Percentiles rank a stretch among this genome's conserved stretches.
Conservation (phyloP, 163 green algal genomes). For the Coccomyxa subellipsoidea region DNA sequence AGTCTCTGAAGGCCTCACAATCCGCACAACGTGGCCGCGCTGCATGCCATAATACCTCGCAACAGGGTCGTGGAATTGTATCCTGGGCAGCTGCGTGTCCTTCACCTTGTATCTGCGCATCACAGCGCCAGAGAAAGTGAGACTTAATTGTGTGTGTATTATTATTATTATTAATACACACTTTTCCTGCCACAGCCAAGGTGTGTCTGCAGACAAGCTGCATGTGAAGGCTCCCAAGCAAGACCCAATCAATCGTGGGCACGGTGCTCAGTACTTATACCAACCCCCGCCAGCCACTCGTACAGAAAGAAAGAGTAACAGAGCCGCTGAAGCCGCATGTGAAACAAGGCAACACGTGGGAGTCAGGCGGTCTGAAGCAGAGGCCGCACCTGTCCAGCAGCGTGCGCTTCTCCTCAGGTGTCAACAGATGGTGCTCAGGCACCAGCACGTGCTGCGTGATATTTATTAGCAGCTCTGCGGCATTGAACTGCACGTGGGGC, state of each 20-base stretch:
- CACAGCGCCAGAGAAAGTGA: no score
- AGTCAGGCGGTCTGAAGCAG: not conserved
- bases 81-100: conserved; percentile 93
- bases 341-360: no score
- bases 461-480: conserved; percentile 94
- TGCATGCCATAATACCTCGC: conserved; percentile 92
- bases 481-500: conserved; percentile 59
- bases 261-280: no score
- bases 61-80: conserved; percentile 92
- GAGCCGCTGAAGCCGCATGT: no score
- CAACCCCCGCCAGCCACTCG: no score
- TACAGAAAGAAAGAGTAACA: no score
- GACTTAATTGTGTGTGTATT: no score
- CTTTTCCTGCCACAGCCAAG: no score
- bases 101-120: conserved; percentile 79
- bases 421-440: conserved; percentile 86
- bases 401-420: conserved; percentile 82
- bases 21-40: conserved; percentile 90
- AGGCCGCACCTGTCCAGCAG: conserved; percentile 75
- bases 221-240: no score
- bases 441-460: conserved; percentile 95
- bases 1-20: conserved; percentile 92
- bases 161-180: no score
- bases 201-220: no score
- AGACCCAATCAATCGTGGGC: no score